Conservation (phyloP, 1,139 yeast genomes). For the Magnusiomyces paraingens region DNA sequence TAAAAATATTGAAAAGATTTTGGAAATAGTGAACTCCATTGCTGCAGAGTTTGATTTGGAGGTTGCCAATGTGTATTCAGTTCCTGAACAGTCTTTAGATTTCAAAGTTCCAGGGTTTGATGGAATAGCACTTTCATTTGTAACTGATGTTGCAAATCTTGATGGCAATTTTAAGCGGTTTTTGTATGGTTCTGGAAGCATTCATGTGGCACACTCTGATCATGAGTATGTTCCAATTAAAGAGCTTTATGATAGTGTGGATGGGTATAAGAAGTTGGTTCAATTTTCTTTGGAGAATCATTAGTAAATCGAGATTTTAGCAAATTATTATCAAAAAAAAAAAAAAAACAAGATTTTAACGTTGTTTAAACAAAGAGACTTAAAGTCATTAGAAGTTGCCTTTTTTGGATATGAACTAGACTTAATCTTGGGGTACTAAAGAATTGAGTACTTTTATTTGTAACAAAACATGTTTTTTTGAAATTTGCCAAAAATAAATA, state of each 20-base stretch:
- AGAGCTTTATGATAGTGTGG: slow-evolving; percentile 48
- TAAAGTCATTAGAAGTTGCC: too few relatives aligned
- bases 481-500: too few relatives aligned
- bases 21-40: slow-evolving; percentile 35
- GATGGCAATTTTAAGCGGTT: slow-evolving; percentile 38
- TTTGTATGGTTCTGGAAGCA: slow-evolving; percentile 65
- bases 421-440: too few relatives aligned
- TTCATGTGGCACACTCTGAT: slow-evolving; percentile 59
- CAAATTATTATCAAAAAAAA: too few relatives aligned
- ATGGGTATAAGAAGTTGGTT: slow-evolving; percentile 51
- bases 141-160: slow-evolving; percentile 60
- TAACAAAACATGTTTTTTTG: too few relatives aligned
- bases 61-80: slow-evolving; percentile 24
- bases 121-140: slow-evolving; percentile 47
- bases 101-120: slow-evolving; percentile 61
- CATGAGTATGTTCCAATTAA: slow-evolving; percentile 48
- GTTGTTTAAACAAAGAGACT: too few relatives aligned
- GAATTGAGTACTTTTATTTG: too few relatives aligned
- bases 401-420: too few relatives aligned
- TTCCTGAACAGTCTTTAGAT: slow-evolving; percentile 46
- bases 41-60: slow-evolving; percentile 30
- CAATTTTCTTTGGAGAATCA: slow-evolving; percentile 19
- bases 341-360: too few relatives aligned
- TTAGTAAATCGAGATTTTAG: too few relatives aligned
- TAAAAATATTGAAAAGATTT: slow-evolving; percentile 31